Evolutionary conservation across 306 rosid genomes (phyloP), one percentile per base, ranked within the genome.

Genomic region (Citrullus colocynthis): DNA sequence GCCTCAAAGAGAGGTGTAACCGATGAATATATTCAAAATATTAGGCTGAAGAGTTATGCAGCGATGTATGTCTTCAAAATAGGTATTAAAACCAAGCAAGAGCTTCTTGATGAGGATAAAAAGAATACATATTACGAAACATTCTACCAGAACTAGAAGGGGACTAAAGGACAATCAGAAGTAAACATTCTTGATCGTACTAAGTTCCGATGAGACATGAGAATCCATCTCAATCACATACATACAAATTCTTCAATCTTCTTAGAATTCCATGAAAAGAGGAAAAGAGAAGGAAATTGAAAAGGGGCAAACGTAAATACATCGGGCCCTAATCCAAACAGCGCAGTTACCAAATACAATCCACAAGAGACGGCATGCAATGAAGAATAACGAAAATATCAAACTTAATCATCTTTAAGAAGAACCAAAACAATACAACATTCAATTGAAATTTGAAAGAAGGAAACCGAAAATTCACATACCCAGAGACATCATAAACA

Each of bases 401-500:
- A 30, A 69, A 69, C n/a, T 41, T 42, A 71, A 71, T 42, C 20
- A 71, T 28, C 75, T 21, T 71, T 14, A 2, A 45, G 2, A 20
- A 67, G 76, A 80, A 39, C 34, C 45, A 55, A 56, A 75, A 80
- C 11, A 14, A 34, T 3, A 3, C 59, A 36, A 55, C 18, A 75
- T 51, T 12, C 12, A 49, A 52, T 7, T 32, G 63, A 37, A 63
- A 62, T 15, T 37, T 7, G 5, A 30, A 78, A 62, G 39, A 34
- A 24, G 44, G 15, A 76, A 78, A 62, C 39, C 15, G 12, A 36
- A 65, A 13, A 80, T n/a, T 8, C 37, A 45, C 82, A 76, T 88
- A 95, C 99, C 97, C 97, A 84, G 81, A 83, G 30, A 85, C 65
- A 63, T 88, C 97, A 48, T 5, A 83, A 49, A 95, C 82, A 42